phyloP scores from a whole-genome alignment of 257 asterid genomes.

The Petrea volubilis region DNA sequence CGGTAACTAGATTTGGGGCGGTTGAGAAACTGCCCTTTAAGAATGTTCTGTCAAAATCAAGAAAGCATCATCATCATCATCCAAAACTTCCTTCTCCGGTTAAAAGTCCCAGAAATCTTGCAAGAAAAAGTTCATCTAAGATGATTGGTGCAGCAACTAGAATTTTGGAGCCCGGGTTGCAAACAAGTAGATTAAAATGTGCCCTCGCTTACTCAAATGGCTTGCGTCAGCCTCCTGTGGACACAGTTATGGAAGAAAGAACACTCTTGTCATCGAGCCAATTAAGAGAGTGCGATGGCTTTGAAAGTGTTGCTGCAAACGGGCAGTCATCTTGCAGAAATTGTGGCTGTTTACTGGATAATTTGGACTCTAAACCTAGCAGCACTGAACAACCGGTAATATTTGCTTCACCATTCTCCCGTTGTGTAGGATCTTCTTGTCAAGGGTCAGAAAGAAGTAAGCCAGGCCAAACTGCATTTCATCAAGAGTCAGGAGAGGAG shows the following conservation, averaged over 20 bases:
- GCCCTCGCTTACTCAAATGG: conserved; percentile 54
- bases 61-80: conserved; percentile 44
- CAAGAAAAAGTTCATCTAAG: conserved; percentile 64
- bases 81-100: conserved; percentile 66
- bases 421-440: conserved; percentile 36
- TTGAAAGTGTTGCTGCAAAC: conserved; percentile 22
- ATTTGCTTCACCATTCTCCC: conserved; percentile 33
- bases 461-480: conserved; percentile 30
- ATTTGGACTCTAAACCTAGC: conserved; percentile 24
- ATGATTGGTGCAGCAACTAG: conserved; percentile 81
- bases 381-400: conserved; percentile 30
- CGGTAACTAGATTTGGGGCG: conserved; percentile 51
- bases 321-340: conserved; percentile 51
- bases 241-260: conserved; percentile 30
- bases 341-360: conserved; percentile 52
- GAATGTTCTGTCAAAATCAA: conserved; percentile 60
- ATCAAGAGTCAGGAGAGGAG: conserved; percentile 37
- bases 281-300: conserved; percentile 22
- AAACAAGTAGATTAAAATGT: conserved; percentile 48
- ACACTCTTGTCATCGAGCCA: conserved; percentile 23
- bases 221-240: conserved; percentile 25
- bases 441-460: conserved; percentile 39
- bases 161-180: conserved; percentile 91
- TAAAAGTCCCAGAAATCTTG: conserved; percentile 62
- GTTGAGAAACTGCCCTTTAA: conserved; percentile 62